Percentiles rank a stretch among this genome's conserved stretches.
Evolutionary conservation across 2,329 filamentous ascomycete genomes (phyloP).

Genomic region (Fusarium equiseti): DNA sequence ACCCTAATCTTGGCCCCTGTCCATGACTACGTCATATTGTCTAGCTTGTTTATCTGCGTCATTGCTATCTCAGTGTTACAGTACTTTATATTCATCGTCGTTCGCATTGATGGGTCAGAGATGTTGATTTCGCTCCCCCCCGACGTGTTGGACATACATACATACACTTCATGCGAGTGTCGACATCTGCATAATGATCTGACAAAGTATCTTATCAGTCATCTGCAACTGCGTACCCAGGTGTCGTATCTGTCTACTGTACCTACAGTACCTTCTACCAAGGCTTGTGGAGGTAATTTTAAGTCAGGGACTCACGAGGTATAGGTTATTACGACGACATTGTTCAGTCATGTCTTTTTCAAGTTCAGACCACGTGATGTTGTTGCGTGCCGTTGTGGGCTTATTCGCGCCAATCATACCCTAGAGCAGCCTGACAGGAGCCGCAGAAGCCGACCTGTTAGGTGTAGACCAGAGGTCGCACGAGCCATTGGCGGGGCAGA

Average conservation of each 20-base stretch:
- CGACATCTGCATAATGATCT: background rate
- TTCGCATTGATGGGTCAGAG: background rate
- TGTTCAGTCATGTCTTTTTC: background rate
- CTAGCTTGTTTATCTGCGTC: constrained; percentile 19
- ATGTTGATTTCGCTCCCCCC: background rate
- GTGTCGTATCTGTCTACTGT: background rate
- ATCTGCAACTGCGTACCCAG: background rate
- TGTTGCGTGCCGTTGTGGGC: constrained; percentile 9
- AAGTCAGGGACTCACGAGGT: constrained; percentile 1
- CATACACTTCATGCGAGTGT: background rate
- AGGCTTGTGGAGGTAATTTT: background rate
- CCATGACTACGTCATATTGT: constrained; percentile 26
- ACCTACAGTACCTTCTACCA: background rate
- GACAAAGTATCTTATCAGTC: background rate
- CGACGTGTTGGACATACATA: background rate
- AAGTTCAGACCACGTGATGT: constrained; percentile 26
- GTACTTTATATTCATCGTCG: constrained; percentile 1
- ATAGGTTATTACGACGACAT: constrained; percentile 9
- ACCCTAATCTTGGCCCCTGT: background rate
- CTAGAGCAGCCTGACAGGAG: constrained; percentile 22
- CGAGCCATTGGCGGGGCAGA: constrained; percentile 40
- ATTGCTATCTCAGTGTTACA: constrained; percentile 21
- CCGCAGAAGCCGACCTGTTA: constrained; percentile 33
- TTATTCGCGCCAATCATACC: constrained; percentile 39
- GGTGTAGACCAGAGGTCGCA: constrained; percentile 22